Percentiles rank a stretch among this genome's conserved stretches.
phyloP scores from a whole-genome alignment of 2,329 filamentous ascomycete species.

The Microthyrium microscopicum region DNA sequence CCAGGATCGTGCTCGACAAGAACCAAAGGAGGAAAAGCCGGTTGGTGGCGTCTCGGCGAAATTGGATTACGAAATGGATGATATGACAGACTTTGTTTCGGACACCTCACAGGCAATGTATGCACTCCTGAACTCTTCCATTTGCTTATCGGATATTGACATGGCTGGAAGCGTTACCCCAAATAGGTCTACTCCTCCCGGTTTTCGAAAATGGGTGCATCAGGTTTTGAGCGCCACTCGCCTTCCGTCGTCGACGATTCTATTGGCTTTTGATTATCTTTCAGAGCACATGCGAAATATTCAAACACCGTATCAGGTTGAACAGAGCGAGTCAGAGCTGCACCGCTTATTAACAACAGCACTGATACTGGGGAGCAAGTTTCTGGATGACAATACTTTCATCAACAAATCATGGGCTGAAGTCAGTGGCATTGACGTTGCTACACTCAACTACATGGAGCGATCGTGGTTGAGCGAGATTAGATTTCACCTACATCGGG shows the following conservation, averaged over 20 bases:
- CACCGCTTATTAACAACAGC: constrained; percentile 79
- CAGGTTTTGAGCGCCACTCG: constrained; percentile 83
- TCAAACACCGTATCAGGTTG: constrained; percentile 24
- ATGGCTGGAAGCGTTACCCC: constrained; percentile 46
- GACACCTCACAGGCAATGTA: constrained; percentile 70
- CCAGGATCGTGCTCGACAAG: constrained; percentile 24
- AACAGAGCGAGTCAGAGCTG: constrained; percentile 47
- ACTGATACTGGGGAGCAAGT: constrained; percentile 81
- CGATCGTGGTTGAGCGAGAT: constrained; percentile 75
- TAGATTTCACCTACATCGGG: constrained; percentile 72
- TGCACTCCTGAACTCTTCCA: constrained; percentile 37
- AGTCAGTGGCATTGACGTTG: constrained; percentile 74
- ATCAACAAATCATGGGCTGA: constrained; percentile 96
- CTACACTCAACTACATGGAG: constrained; percentile 72
- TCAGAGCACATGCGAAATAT: constrained; percentile 53
- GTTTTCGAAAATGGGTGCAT: constrained; percentile 81
- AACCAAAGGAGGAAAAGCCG: constrained; percentile 45
- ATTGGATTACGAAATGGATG: constrained; percentile 90
- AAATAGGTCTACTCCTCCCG: constrained; percentile 44
- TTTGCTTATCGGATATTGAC: constrained; percentile 46
- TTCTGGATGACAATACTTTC: constrained; percentile 92
- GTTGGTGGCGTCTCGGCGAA: constrained; percentile 80
- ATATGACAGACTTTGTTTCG: constrained; percentile 89
- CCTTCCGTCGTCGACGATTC: constrained; percentile 77
- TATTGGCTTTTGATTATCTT: constrained; percentile 79